A percentile compares a stretch with the other conserved stretches of the same genome.
Evolutionary conservation across 768 basidiomycete genomes (phyloP).

Genomic region (Termitomyces sp.): DNA sequence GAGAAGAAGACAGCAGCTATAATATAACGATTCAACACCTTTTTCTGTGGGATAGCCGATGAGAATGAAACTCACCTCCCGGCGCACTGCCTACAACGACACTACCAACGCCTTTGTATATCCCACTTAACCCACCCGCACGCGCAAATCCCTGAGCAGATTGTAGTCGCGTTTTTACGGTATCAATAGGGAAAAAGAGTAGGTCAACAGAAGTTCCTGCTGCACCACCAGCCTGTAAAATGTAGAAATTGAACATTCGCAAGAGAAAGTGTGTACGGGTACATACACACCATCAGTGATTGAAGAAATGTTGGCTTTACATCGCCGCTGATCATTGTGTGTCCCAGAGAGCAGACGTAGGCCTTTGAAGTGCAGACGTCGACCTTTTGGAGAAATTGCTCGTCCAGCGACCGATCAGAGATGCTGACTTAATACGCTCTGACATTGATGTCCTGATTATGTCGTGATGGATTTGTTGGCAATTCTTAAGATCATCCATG

Average conservation of each 20-base stretch:
- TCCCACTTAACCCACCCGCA: conserved; percentile 85
- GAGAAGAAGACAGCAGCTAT: conserved; percentile 94
- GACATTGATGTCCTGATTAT: too few species aligned
- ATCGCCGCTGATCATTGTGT: conserved; percentile 11
- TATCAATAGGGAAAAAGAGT: conserved; percentile 96
- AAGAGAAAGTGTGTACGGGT: not conserved
- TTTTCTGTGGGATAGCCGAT: not conserved
- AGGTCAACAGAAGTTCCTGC: conserved; percentile 94
- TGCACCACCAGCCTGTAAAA: conserved; percentile 49
- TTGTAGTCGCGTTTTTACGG: conserved; percentile 93
- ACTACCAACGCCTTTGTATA: conserved; percentile 93
- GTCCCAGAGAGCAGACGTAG: not conserved
- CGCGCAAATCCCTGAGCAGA: conserved; percentile 79
- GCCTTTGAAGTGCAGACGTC: not conserved
- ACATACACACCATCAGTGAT: conserved; percentile 26
- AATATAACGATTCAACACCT: not conserved
- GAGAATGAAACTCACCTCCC: conserved; percentile 57
- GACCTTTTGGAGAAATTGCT: not conserved
- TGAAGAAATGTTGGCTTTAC: conserved; percentile 28
- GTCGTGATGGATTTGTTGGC: not conserved
- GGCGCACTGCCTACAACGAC: conserved; percentile 94
- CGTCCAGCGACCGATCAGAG: not conserved
- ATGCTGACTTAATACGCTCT: not conserved
- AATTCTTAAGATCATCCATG: not conserved
- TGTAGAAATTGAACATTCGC: not conserved